A percentile compares a stretch with the other conserved stretches of the same genome.
These are phyloP conservation scores for Thelonectria discophora DNA, from an alignment of 2,329 filamentous ascomycete species.

Conservation along the genomic window DNA sequence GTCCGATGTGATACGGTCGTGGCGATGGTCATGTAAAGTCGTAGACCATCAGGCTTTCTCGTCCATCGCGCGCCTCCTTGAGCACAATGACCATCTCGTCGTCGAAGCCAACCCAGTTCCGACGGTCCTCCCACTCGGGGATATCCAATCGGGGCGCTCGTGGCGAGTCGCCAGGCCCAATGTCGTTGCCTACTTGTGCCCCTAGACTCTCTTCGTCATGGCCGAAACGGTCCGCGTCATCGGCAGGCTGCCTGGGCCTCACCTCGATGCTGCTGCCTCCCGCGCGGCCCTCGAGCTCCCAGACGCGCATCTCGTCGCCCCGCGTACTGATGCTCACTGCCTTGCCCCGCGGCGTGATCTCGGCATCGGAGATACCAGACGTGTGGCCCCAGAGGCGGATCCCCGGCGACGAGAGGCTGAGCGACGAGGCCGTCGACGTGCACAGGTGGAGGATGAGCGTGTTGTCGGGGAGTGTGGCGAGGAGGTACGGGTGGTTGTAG, in stretches of 20 bases:
- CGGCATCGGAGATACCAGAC: constrained; percentile 84
- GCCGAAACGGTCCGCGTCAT: constrained; percentile 31
- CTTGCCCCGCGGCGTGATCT: constrained; percentile 85
- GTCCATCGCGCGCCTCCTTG: constrained; percentile 72
- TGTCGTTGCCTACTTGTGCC: background rate
- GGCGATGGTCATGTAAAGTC: constrained; percentile 73
- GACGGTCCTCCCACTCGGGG: constrained; percentile 55
- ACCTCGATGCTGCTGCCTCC: constrained; percentile 64
- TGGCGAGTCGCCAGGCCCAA: constrained; percentile 5
- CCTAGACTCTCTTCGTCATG: constrained; percentile 8
- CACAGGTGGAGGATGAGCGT: constrained; percentile 85
- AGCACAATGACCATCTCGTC: constrained; percentile 91
- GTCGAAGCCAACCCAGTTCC: constrained; percentile 84
- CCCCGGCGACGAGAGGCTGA: constrained; percentile 77
- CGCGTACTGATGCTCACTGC: constrained; percentile 86
- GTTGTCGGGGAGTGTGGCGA: constrained; percentile 86
- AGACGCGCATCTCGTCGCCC: constrained; percentile 84
- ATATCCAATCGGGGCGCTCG: constrained; percentile 12
- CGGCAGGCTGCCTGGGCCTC: constrained; percentile 49
- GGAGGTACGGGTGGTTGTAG: constrained; percentile 83
- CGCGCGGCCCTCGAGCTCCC: constrained; percentile 83
- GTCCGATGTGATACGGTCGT: constrained; percentile 10
- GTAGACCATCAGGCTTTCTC: constrained; percentile 82
- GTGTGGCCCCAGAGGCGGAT: constrained; percentile 91
- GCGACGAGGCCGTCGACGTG: constrained; percentile 71